phyloP scores from a whole-genome alignment of 2,329 filamentous ascomycete genomes.

The Colletotrichum sp. region DNA sequence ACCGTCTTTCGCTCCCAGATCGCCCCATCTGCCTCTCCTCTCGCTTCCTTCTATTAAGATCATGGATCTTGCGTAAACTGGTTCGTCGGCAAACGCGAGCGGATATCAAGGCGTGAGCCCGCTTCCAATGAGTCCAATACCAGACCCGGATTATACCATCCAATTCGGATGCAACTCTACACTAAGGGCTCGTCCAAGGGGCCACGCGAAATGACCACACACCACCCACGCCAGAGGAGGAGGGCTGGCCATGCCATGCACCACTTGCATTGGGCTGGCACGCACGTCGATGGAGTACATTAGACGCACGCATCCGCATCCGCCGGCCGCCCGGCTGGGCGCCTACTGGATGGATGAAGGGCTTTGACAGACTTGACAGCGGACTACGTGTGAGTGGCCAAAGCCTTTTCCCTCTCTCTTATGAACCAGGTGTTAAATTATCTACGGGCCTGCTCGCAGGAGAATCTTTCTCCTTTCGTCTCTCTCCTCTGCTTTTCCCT shows the following conservation, averaged over 20 bases:
- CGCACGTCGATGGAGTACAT: neutral
- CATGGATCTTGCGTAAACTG: constrained; percentile 5
- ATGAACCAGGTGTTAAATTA: constrained; percentile 10
- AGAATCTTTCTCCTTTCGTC: neutral
- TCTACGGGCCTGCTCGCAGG: constrained; percentile 11
- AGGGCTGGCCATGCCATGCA: neutral
- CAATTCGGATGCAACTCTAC: constrained; percentile 10
- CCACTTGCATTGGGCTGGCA: constrained; percentile 7
- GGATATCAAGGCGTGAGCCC: neutral
- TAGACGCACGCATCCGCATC: constrained; percentile 14
- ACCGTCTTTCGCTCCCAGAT: neutral
- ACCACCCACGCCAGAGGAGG: neutral
- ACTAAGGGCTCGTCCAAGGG: constrained; percentile 1
- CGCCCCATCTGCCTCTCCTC: neutral
- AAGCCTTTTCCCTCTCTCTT: neutral
- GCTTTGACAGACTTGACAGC: constrained; percentile 1
- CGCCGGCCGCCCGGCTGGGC: constrained; percentile 12
- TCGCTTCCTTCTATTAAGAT: constrained; percentile 10
- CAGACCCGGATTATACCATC: constrained; percentile 17
- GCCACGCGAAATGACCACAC: constrained; percentile 19
- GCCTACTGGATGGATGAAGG: neutral
- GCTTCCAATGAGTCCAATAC: neutral
- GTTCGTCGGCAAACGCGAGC: constrained; percentile 2
- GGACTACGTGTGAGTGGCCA: constrained; percentile 3
- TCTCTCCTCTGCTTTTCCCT: neutral